These are phyloP conservation scores for Fusarium nygamai DNA, from an alignment of 2,329 filamentous ascomycete genomes.

Conservation along the genomic window DNA sequence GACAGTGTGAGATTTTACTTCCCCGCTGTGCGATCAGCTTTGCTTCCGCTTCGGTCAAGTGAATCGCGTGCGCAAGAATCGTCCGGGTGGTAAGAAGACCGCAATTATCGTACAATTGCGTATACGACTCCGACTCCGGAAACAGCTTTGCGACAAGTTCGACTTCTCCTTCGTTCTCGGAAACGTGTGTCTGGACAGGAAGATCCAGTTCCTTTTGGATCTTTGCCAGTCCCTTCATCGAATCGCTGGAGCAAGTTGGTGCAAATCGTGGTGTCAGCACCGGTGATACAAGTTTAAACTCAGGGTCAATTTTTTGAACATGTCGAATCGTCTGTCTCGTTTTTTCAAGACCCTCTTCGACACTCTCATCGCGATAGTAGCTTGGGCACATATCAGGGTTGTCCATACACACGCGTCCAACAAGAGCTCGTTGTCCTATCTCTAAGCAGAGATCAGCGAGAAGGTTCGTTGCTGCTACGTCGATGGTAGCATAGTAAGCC, in stretches of 20 bases:
- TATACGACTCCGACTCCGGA: slow-evolving; percentile 71
- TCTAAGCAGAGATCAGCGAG: slow-evolving; percentile 84
- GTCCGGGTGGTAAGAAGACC: slow-evolving; percentile 77
- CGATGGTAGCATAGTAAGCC: slow-evolving; percentile 92
- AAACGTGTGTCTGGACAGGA: slow-evolving; percentile 88
- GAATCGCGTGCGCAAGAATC: slow-evolving; percentile 86
- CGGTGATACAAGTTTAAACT: slow-evolving; percentile 72
- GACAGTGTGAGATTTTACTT: slow-evolving; percentile 84
- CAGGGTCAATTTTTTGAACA: slow-evolving; percentile 73
- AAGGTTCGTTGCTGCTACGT: slow-evolving; percentile 89
- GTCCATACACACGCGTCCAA: slow-evolving; percentile 98
- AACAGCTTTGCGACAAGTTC: slow-evolving; percentile 76
- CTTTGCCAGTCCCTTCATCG: slow-evolving; percentile 71
- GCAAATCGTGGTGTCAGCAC: slow-evolving; percentile 82
- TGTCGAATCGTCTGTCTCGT: slow-evolving; percentile 72
- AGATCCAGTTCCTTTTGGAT: slow-evolving; percentile 71
- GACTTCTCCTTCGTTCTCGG: slow-evolving; percentile 82
- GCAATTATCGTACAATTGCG: slow-evolving; percentile 79
- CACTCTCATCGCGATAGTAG: slow-evolving; percentile 80
- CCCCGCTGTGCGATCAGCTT: slow-evolving; percentile 67
- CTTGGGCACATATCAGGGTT: slow-evolving; percentile 70
- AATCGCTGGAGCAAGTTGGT: slow-evolving; percentile 66
- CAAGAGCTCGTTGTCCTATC: slow-evolving; percentile 86
- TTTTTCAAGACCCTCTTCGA: slow-evolving; percentile 64
- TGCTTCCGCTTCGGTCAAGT: slow-evolving; percentile 75